A percentile compares a stretch with the other conserved stretches of the same genome.
These are phyloP conservation scores for Paramyrothecium roridum DNA, from an alignment of 2,329 filamentous ascomycete genomes.

Conservation along the genomic window DNA sequence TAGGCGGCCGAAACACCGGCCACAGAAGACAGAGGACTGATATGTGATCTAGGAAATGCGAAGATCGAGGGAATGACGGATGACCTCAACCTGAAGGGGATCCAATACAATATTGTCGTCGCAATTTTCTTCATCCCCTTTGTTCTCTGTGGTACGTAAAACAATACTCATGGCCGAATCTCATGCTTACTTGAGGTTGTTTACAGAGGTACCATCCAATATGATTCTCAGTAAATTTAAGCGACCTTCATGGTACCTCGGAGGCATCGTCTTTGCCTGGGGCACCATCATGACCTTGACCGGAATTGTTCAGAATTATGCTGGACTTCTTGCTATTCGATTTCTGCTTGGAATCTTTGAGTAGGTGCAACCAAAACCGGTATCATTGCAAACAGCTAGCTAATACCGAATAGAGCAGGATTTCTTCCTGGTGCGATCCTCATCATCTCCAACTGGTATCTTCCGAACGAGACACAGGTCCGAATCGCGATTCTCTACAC, in stretches of 20 bases:
- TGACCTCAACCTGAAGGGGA: slow-evolving; percentile 43
- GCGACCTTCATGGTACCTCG: slow-evolving; percentile 38
- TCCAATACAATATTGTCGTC: slow-evolving; percentile 40
- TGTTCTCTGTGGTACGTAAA: slow-evolving; percentile 38
- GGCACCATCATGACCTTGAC: slow-evolving; percentile 34
- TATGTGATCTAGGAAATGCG: slow-evolving; percentile 34
- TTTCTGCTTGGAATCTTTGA: slow-evolving; percentile 37
- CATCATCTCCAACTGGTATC: slow-evolving; percentile 29
- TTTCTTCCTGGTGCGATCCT: slow-evolving; percentile 26
- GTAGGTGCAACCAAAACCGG: slow-evolving; percentile 9
- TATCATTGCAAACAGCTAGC: background rate
- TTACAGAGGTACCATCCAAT: slow-evolving; percentile 30
- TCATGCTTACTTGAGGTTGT: slow-evolving; percentile 14
- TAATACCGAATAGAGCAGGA: slow-evolving; percentile 21
- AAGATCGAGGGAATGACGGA: slow-evolving; percentile 41
- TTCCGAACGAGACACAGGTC: slow-evolving; percentile 23
- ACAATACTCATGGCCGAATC: slow-evolving; percentile 21
- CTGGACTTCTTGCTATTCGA: slow-evolving; percentile 33
- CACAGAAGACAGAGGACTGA: background rate
- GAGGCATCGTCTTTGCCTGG: slow-evolving; percentile 27
- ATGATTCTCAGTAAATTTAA: slow-evolving; percentile 32
- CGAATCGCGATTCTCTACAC: slow-evolving; percentile 31
- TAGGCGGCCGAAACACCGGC: no score
- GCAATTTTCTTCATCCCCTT: slow-evolving; percentile 38
- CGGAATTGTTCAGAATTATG: slow-evolving; percentile 33